These are phyloP conservation scores for Fraxinus nigra DNA, from an alignment of 305 asterid genomes.

Conservation along the genomic window DNA sequence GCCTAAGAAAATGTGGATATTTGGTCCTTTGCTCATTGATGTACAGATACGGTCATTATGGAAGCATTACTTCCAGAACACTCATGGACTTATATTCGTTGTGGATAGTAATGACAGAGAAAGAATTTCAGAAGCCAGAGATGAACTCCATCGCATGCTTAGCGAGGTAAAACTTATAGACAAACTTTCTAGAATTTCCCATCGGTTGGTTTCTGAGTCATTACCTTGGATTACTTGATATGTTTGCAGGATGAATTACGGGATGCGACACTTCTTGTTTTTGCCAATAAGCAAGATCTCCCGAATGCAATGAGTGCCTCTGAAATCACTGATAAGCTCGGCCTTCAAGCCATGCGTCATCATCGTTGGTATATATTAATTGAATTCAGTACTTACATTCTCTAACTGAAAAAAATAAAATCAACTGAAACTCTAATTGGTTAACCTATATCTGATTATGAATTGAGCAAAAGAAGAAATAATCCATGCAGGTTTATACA, in stretches of 20 bases:
- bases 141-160: conserved; percentile 49
- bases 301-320: conserved; percentile 48
- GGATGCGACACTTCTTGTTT: conserved; percentile 41
- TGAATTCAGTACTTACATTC: neutral
- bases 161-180: conserved; percentile 31
- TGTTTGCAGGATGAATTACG: conserved; percentile 42
- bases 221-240: neutral
- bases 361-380: conserved; percentile 38
- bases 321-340: conserved; percentile 53
- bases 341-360: conserved; percentile 42
- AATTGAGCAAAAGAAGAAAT: neutral
- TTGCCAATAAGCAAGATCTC: conserved; percentile 53
- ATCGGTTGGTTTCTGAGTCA: neutral
- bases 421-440: neutral
- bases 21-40: neutral
- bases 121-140: conserved; percentile 46
- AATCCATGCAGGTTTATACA: conserved; percentile 38
- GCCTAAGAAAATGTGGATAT: neutral
- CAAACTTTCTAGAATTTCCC: neutral
- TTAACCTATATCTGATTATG: neutral
- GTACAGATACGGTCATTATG: conserved; percentile 45
- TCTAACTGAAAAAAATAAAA: neutral
- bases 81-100: conserved; percentile 52
- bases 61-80: conserved; percentile 52
- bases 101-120: conserved; percentile 52